Conservation (phyloP, 2,329 filamentous ascomycete species). For the Didymella pinodella region DNA sequence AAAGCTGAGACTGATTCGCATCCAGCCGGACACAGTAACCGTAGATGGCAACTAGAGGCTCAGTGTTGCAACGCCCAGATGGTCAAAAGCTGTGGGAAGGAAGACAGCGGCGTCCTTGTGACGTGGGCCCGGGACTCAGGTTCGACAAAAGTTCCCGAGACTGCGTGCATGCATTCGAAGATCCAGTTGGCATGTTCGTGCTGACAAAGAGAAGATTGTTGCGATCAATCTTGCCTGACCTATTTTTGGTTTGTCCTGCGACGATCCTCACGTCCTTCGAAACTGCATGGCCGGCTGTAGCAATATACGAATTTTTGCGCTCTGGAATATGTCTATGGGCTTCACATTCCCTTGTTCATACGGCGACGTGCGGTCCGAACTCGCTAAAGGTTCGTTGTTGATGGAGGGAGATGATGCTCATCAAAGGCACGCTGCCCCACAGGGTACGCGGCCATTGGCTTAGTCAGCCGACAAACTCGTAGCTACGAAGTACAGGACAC, state of each 20-base stretch:
- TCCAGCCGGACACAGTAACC: constrained; percentile 8
- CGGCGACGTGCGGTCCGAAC: not conserved
- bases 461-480: not conserved
- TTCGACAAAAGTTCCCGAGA: not conserved
- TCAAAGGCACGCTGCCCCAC: not conserved
- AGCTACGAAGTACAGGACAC: not conserved
- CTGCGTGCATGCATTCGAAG: constrained; percentile 6
- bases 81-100: not conserved
- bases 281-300: not conserved
- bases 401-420: not conserved
- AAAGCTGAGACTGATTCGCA: constrained; percentile 7
- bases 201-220: constrained; percentile 4
- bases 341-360: not conserved
- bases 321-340: not conserved
- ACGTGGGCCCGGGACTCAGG: not conserved
- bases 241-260: constrained; percentile 4
- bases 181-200: constrained; percentile 9
- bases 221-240: constrained; percentile 5
- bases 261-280: not conserved
- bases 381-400: not conserved
- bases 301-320: not conserved
- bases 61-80: constrained; percentile 1
- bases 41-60: constrained; percentile 3
- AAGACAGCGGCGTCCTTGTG: constrained; percentile 7
- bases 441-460: not conserved